Percentiles rank a stretch among this genome's conserved stretches.
These are phyloP conservation scores for Ogataea ganodermae DNA, from an alignment of 805 yeast species.

Conservation along the genomic window DNA sequence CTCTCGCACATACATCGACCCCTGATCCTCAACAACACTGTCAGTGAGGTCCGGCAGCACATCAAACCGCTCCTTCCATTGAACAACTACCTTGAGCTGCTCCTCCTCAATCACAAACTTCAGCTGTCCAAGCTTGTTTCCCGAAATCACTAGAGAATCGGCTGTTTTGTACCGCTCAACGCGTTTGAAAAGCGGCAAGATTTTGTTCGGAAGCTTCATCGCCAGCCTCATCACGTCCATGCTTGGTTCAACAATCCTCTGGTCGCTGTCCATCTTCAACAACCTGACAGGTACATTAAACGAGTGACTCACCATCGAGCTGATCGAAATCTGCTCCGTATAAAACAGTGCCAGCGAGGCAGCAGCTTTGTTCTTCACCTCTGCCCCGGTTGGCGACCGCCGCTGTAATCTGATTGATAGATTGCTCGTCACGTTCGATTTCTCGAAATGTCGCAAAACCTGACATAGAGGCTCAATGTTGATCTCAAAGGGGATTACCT, in stretches of 20 bases:
- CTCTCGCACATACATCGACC: slow-evolving; percentile 8
- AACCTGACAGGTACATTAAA: slow-evolving; percentile 72
- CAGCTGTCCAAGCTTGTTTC: slow-evolving; percentile 50
- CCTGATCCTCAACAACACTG: slow-evolving; percentile 28
- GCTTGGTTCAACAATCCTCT: slow-evolving; percentile 62
- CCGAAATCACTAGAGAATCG: slow-evolving; percentile 51
- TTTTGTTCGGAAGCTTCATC: slow-evolving; percentile 52
- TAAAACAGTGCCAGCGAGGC: slow-evolving; percentile 60
- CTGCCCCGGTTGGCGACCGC: slow-evolving; percentile 27
- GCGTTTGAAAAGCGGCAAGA: slow-evolving; percentile 56
- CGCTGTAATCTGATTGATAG: slow-evolving; percentile 54
- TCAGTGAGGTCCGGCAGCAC: slow-evolving; percentile 33
- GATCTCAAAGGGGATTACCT: slow-evolving; percentile 59
- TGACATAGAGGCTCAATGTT: slow-evolving; percentile 62
- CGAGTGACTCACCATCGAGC: slow-evolving; percentile 58
- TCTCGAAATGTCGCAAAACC: slow-evolving; percentile 57
- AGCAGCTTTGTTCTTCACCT: slow-evolving; percentile 30
- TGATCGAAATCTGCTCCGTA: slow-evolving; percentile 43
- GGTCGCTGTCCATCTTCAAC: slow-evolving; percentile 54
- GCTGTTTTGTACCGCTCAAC: slow-evolving; percentile 64
- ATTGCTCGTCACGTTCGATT: slow-evolving; percentile 48
- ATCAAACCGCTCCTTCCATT: slow-evolving; percentile 59
- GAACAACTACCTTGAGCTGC: slow-evolving; percentile 52
- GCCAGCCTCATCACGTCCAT: slow-evolving; percentile 55
- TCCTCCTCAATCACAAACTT: slow-evolving; percentile 58